Evolutionary conservation across 148 eudicot species (phyloP), one percentile per base, ranked within the genome.

Genomic region (Dysphania ambrosioides): DNA sequence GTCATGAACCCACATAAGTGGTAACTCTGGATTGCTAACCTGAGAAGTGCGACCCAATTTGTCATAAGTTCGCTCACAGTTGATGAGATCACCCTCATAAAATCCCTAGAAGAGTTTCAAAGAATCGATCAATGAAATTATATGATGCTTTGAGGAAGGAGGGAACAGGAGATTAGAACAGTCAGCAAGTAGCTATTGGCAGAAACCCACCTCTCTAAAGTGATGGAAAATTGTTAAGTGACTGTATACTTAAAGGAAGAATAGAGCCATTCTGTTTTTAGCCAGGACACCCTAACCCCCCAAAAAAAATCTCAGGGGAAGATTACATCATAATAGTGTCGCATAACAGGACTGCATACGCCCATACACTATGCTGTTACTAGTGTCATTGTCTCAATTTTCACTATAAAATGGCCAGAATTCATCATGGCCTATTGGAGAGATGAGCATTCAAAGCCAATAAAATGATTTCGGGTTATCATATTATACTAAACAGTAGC

Each of bases 21-120:
- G 32, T 18, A 26, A 53, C 63, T 35, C 32, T 34, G 23, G 49
- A 65, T 27, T 27, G 79, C 87, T 86, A 72, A 93, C 98, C 95
- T 87, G 86, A 81, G 98, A 88, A 56, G 95, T 91, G 42, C 95
- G 98, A 30, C 98, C 98, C 85, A 86, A 74, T 84, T 93, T 91
- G 76, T 91, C 90, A 77, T 84, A 88, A 80, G 72, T 88, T 76
- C 73, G 78, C 86, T 93, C 98, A 75, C 98, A 93, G 47, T 86
- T 86, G 15, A 59, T 67, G 27, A 93, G 84, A 82, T 93, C 98
- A 21, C 98, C 98, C 49, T 81, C 81, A 79, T 88, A 84, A 79
- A 82, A 91, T 72, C 86, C 91, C 98, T 89, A 79, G 47, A 83
- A 8, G 67, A 26, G 73, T 35, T 36, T 12, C 60, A 61, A 68